Evolutionary conservation across 345 rosid genomes (phyloP), one percentile per base, ranked within the genome.

Genomic region (Isatis tinctoria): DNA sequence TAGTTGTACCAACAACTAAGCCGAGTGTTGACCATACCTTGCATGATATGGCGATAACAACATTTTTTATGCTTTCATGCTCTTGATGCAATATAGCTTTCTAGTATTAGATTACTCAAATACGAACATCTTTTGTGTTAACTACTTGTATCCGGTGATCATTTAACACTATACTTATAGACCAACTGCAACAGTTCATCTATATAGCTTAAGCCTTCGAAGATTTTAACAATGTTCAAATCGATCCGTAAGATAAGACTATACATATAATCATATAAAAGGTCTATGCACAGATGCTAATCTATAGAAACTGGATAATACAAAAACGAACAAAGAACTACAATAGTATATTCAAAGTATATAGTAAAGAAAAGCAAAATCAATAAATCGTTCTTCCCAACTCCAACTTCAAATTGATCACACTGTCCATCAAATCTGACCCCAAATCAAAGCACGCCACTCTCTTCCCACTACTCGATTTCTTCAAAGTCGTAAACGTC

Each of bases 401-500:
- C 79, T 69, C 77, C 64, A 75, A 47, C 14, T 77, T 57, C 26
- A 52, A 35, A 36, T 53, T 71, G 51, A 61, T 18, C 13, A 5
- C 2, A 45, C 4, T 12, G 3, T 65, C 66, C 35, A n/a, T 6
- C 2, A 64, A 11, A 24, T 66, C 65, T 1, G 16, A 68, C 4
- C 59, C 65, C 49, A 66, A 20, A 70, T 40, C 75, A 27, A 66
- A 79, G 52, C 70, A 69, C 18, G 49, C 78, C 18, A 82, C 51
- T 43, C 71, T 63, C 52, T 63, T 76, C 37, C 40, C 59, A 54
- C 52, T 33, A 44, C 14, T 76, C 41, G 85, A 74, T 63, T 80
- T 86, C 79, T 81, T 86, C 91, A 90, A 14, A 27, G 60, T 57
- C 32, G 61, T 37, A 37, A 41, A 8, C 10, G 28, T 16, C 37